phyloP scores from a whole-genome alignment of 164 flowering plant species.

The Amborella trichopoda region DNA sequence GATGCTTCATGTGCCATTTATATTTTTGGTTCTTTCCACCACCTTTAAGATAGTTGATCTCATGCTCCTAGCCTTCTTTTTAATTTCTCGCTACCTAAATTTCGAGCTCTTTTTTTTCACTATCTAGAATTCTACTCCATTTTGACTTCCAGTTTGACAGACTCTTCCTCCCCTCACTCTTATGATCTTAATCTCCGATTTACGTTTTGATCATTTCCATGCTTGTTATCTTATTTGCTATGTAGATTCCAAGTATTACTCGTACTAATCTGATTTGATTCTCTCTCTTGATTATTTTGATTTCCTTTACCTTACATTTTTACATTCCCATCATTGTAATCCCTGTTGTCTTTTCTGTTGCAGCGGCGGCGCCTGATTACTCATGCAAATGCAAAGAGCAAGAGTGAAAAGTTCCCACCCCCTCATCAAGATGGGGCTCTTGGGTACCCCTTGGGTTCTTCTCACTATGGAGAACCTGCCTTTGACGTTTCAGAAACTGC shows the following conservation, averaged over 20 bases:
- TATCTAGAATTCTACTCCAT: too few species aligned
- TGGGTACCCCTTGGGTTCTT: constrained; percentile 63
- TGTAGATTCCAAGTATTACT: background rate
- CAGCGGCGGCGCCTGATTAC: constrained; percentile 84
- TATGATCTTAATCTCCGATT: too few species aligned
- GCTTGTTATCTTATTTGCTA: background rate
- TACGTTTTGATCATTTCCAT: background rate
- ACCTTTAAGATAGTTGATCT: too few species aligned
- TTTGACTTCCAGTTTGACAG: too few species aligned
- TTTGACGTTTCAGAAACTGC: constrained; percentile 73
- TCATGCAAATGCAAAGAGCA: constrained; percentile 94
- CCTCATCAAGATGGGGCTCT: constrained; percentile 95
- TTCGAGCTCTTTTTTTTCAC: too few species aligned
- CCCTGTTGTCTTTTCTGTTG: background rate
- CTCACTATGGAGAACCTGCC: constrained; percentile 52
- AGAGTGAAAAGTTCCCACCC: constrained; percentile 95
- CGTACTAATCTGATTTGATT: background rate
- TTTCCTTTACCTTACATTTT: background rate
- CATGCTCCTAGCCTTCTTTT: too few species aligned
- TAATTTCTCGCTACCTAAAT: too few species aligned
- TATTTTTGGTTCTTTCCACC: too few species aligned
- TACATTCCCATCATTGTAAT: background rate
- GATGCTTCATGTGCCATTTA: too few species aligned
- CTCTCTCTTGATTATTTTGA: background rate
- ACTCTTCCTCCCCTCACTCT: too few species aligned